Evolutionary conservation across 192 early-diverging fungal species (phyloP).

Genomic region (Backusella circina): DNA sequence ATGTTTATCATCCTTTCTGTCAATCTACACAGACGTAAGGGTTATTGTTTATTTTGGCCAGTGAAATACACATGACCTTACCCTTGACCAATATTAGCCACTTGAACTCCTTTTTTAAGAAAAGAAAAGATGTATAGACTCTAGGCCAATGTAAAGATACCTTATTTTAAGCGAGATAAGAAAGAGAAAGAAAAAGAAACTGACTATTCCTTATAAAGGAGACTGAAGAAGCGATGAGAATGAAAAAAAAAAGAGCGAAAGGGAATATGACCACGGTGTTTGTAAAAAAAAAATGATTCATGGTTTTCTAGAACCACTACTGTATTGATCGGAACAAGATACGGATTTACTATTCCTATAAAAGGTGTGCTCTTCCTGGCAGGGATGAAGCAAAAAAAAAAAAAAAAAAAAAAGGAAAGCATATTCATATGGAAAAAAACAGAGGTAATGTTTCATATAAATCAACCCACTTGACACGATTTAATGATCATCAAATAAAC

Average conservation of each 20-base stretch:
- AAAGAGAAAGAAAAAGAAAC: neutral
- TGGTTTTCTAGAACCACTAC: neutral
- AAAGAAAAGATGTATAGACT: neutral
- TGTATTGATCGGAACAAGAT: neutral
- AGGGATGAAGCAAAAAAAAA: neutral
- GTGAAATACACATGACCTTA: neutral
- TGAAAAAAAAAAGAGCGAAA: neutral
- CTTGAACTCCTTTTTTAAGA: neutral
- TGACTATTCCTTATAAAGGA: neutral
- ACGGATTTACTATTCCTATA: neutral
- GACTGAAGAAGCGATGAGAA: neutral
- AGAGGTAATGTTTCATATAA: neutral
- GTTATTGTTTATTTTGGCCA: neutral
- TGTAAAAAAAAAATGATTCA: too few species aligned
- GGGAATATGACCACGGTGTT: neutral
- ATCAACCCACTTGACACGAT: neutral
- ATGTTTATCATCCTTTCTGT: neutral
- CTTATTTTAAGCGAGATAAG: neutral
- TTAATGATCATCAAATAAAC: neutral
- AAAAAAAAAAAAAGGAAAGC: neutral
- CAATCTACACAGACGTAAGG: neutral
- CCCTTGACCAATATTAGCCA: neutral
- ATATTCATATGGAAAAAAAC: neutral
- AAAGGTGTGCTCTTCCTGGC: neutral
- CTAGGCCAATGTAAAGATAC: neutral